Conservation (phyloP, 345 rosid genomes). For the Eucalyptus marginata region DNA sequence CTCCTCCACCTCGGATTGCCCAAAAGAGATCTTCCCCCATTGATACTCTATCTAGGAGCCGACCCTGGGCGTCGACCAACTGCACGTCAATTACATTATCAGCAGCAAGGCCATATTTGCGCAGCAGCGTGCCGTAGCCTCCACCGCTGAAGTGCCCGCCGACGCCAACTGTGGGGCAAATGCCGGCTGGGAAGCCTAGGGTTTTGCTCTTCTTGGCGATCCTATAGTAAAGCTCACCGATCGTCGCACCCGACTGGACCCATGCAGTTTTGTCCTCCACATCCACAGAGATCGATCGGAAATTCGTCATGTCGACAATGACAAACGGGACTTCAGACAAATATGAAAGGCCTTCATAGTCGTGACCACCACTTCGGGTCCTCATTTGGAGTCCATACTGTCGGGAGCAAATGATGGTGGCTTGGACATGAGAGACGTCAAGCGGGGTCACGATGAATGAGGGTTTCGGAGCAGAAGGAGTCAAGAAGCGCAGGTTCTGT, state of each 20-base stretch:
- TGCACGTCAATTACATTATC: constrained; percentile 40
- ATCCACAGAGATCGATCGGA: constrained; percentile 29
- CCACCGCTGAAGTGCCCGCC: constrained; percentile 39
- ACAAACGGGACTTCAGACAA: constrained; percentile 22
- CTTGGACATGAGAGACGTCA: constrained; percentile 22
- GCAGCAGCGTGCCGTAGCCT: constrained; percentile 37
- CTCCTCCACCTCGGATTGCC: constrained; percentile 56
- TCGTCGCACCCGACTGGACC: constrained; percentile 42
- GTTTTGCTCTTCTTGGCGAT: constrained; percentile 22
- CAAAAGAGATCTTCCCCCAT: constrained; percentile 46
- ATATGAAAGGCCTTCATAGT: constrained; percentile 45
- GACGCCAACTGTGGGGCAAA: constrained; percentile 27
- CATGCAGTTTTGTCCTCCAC: constrained; percentile 27
- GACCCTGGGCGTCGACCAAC: constrained; percentile 17
- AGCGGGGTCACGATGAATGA: constrained; percentile 16
- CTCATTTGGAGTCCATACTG: constrained; percentile 13
- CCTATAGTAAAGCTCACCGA: constrained; percentile 42
- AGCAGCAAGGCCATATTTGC: constrained; percentile 39
- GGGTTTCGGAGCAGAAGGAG: constrained; percentile 12
- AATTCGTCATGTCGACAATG: constrained; percentile 28
- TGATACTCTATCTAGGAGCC: constrained; percentile 24
- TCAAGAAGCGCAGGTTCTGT: not conserved
- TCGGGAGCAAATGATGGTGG: constrained; percentile 18
- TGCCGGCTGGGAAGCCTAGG: constrained; percentile 38
- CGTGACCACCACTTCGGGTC: constrained; percentile 48